These are phyloP conservation scores for Colletotrichum viniferum DNA, from an alignment of 2,329 filamentous ascomycete species.

Conservation along the genomic window DNA sequence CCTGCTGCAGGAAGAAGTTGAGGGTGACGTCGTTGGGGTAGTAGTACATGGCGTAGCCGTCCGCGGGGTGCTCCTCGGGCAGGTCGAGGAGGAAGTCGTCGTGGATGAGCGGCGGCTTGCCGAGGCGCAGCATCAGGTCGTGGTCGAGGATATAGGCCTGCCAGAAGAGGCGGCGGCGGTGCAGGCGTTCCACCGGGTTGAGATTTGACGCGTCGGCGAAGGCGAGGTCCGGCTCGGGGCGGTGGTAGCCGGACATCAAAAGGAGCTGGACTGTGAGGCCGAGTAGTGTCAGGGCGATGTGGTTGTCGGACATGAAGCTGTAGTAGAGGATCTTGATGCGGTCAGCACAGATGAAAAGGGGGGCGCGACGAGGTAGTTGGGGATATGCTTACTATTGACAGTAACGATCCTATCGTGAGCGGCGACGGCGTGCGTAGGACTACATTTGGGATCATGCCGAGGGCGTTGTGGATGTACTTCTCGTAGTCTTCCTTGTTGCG, in stretches of 20 bases:
- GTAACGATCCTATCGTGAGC: neutral
- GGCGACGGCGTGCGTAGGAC: constrained; percentile 5
- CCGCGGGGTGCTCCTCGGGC: constrained; percentile 12
- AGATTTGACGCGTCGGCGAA: neutral
- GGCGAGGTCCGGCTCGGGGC: neutral
- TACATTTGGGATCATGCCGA: constrained; percentile 7
- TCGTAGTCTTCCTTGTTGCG: constrained; percentile 10
- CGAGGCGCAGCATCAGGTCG: constrained; percentile 7
- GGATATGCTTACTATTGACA: neutral
- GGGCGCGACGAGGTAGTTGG: no score
- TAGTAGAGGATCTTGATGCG: neutral
- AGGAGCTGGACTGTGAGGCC: constrained; percentile 1
- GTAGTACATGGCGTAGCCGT: constrained; percentile 13
- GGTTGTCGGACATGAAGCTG: constrained; percentile 8
- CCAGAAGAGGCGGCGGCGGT: constrained; percentile 10
- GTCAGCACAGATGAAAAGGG: neutral
- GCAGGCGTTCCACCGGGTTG: neutral
- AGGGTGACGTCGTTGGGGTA: constrained; percentile 8
- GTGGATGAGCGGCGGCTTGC: constrained; percentile 13
- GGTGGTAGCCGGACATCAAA: constrained; percentile 12
- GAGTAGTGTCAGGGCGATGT: neutral
- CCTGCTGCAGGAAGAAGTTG: constrained; percentile 16
- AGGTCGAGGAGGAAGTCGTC: constrained; percentile 16
- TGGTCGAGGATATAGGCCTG: constrained; percentile 10
- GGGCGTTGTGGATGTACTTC: constrained; percentile 12